Base-by-base conservation (phyloP, 2,329 filamentous ascomycete species). In the Penicillium psychrosexuale region DNA sequence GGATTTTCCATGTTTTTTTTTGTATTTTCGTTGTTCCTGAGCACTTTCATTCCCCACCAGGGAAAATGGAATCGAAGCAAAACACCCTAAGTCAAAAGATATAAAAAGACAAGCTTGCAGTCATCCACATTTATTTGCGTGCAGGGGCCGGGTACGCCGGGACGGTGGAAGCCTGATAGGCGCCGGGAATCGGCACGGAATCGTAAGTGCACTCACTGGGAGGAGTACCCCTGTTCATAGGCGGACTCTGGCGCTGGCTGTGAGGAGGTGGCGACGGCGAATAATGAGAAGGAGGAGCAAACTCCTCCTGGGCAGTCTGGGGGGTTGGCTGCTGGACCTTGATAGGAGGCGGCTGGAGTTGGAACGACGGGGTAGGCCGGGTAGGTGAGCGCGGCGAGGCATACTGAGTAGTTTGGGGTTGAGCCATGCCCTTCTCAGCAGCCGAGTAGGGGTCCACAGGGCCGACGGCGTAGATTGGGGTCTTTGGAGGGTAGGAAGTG, bases 131-230 rank as follows among this genome's bases (percentile, higher is more conserved):
- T 65, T 57, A 68, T 47, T 62, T 56, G 38, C 59, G 63, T 47
- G 51, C 54, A 38, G 59, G 60, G 37, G 67, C 59, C 15, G 67
- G 72, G 62, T 77, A 76, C 27, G 67, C 69, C 22, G 77, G 77
- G 49, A 72, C 77, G 53, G 78, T 68, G 7, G 79, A 76, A 52
- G 74, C 77, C 7, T 82, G 78, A 69, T 97, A 97, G 0, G 91
- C 89, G 6, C 89, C 89, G 0, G 93, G 93, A 56, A 97, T 96
- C 0, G 92, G 90, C 31, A 97, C 93, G 22, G 87, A 78, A 12
- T 87, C 92, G 72, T 96, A 97, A 46, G 86, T 84, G 65, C 88
- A 84, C 80, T 97, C 93, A 45, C 91, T 89, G 0, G 89, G 86
- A 9, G 89, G 88, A 27, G 85, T 82, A 11, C 82, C 82, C 17